Evolutionary conservation across 495 filamentous ascomycete species (phyloP).

Genomic region (Penicillium chermesinum): DNA sequence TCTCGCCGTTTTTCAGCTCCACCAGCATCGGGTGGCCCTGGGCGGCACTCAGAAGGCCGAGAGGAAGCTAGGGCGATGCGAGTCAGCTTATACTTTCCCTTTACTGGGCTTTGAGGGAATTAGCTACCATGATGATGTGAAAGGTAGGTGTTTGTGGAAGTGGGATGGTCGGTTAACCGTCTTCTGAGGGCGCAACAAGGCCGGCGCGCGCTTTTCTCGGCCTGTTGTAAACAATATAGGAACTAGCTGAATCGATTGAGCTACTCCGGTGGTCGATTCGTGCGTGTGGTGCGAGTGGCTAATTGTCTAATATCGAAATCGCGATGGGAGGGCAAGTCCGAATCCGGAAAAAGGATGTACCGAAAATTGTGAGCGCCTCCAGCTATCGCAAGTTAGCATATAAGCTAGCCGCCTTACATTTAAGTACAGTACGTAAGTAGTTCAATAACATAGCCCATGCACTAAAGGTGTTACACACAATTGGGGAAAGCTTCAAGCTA

Average conservation of each 20-base stretch:
- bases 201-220: constrained; percentile 1
- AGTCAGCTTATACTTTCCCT: constrained; percentile 5
- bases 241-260: background rate
- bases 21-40: constrained; percentile 99
- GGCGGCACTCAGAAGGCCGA: constrained; percentile 89
- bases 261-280: constrained; percentile 3
- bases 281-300: constrained; percentile 16
- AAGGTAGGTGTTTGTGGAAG: constrained; percentile 7
- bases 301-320: constrained; percentile 14
- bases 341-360: constrained; percentile 29
- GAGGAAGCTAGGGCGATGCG: constrained; percentile 59
- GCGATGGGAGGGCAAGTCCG: constrained; percentile 23
- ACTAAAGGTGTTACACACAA: too few species aligned
- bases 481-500: too few species aligned
- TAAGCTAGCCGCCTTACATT: too few species aligned
- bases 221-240: background rate
- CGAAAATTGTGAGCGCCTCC: constrained; percentile 14
- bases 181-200: background rate
- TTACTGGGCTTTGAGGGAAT: background rate
- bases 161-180: constrained; percentile 7
- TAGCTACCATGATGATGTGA: too few species aligned
- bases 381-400: too few species aligned
- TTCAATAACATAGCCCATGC: too few species aligned
- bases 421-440: too few species aligned
- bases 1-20: constrained; percentile 98